Base-by-base conservation (phyloP, 1,139 yeast genomes). In the Kodamaea derodonti region DNA sequence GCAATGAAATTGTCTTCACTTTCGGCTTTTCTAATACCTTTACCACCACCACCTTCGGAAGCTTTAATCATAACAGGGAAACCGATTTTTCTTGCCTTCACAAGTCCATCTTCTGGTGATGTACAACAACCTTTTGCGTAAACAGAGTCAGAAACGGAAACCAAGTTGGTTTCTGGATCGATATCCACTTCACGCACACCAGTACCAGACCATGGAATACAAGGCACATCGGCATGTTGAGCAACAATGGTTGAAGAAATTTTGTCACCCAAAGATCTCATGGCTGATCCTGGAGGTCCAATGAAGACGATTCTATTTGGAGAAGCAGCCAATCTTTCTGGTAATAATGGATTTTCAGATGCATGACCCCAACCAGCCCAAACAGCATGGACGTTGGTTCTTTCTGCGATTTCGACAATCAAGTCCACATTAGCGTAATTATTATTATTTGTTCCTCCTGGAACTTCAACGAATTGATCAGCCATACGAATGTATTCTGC, bases 361-460 rank as follows among this genome's bases (percentile, higher is more conserved):
- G 99, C 99, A 60, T 94, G 98, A 51, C 99, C 99, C 97, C 97
- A 84, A 50, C 99, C 99, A 24, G 99, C 98, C 99, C 99, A 92
- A 40, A 92, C 99, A 17, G 98, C 99, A 59, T 92, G 95, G 39
- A 85, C 97, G 47, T 87, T 78, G 34, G 95, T 83, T 67, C 97
- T 83, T 68, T 92, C 98, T 28, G 99, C 99, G 38, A 92, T 72
- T 55, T 92, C 99, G 33, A 92, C 97, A 62, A 92, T 92, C 46
- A 92, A 73, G 50, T 94, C 98, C 43, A 92, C 99, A 56, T 92
- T 92, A 51, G 99, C 98, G 59, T 90, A 90, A 64, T 92, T 92
- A 65, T 92, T 92, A 69, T 92, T 92, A 66, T 94, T 94, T 38
- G 97, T 92, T 37, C 98, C 98, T 53, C 99, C 99, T 40, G 99